A percentile compares a stretch with the other conserved stretches of the same genome.
These are phyloP conservation scores for Cercospora sp. DNA, from an alignment of 2,329 filamentous ascomycete species.

Conservation along the genomic window DNA sequence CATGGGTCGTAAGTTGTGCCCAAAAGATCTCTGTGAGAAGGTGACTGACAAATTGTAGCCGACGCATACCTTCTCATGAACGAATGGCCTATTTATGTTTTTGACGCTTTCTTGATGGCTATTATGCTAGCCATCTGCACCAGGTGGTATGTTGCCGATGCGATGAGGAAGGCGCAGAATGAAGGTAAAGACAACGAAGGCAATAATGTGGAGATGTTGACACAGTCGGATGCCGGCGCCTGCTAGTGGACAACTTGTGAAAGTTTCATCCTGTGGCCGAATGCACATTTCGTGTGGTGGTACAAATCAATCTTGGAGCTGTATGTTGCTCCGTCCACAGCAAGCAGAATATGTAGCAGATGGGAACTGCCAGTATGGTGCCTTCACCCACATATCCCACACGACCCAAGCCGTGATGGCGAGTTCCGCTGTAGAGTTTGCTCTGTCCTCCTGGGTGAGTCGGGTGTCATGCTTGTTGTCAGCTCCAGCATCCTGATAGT, in stretches of 20 bases:
- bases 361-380: neutral
- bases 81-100: constrained; percentile 29
- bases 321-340: neutral
- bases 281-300: neutral
- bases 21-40: neutral
- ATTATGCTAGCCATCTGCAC: constrained; percentile 2
- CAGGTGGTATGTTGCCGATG: neutral
- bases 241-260: neutral
- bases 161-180: neutral
- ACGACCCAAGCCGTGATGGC: neutral
- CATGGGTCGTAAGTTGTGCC: constrained; percentile 37
- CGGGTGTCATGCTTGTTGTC: neutral
- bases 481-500: neutral
- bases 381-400: neutral
- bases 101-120: constrained; percentile 19
- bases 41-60: neutral
- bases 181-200: neutral
- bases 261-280: neutral
- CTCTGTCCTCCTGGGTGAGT: neutral
- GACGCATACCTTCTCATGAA: constrained; percentile 47
- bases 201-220: neutral
- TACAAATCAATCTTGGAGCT: neutral
- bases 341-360: neutral
- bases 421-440: neutral
- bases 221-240: neutral